Base-by-base conservation (phyloP, 2,329 filamentous ascomycete species). In the Reticulascus tulasneorum region DNA sequence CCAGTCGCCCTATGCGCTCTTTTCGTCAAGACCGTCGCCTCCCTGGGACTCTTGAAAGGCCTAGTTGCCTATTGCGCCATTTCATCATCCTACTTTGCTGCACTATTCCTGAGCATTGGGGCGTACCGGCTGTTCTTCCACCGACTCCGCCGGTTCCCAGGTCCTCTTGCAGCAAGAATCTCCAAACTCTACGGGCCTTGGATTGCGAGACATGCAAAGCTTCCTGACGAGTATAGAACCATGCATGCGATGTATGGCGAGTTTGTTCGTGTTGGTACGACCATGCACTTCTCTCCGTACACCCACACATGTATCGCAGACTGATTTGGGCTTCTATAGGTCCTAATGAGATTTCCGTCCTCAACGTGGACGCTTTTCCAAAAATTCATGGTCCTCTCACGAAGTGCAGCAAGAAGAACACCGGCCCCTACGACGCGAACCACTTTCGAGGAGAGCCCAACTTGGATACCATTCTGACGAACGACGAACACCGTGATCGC, bases 41-140 rank as follows among this genome's bases (percentile, higher is more conserved):
- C 23, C 3, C 20, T 17, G 10, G 41, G 41, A 1, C 13, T 41
- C 6, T 24, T 17, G n/a, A 4, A 26, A 4, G 38, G 41, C 4
- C 22, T 33, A 1, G 5, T 29, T 2, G 9, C n/a, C 6, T 32
- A 29, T 19, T n/a, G 16, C 1, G 27, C 31, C n/a, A 29, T 42
- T n/a, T 38, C 38, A 2, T 32, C 26, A 8, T 33, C 38, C 2
- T 44, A 42, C 18, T 35, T 44, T 15, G 15, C 22, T 3, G 27
- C 46, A 18, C 19, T 49, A 2, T 47, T 74, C 37, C 15, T 23
- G 9, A 50, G 47, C 20, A 46, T 50, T 7, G 16, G 30, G 6
- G 16, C 46, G n/a, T 50, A 49, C 22, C 52, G 53, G 6, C 2
- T 48, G 13, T 28, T 43, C 17, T 43, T 50, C 23, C 45, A 47